Conservation (phyloP, 768 basidiomycete species). For the Amanita exitialis region DNA sequence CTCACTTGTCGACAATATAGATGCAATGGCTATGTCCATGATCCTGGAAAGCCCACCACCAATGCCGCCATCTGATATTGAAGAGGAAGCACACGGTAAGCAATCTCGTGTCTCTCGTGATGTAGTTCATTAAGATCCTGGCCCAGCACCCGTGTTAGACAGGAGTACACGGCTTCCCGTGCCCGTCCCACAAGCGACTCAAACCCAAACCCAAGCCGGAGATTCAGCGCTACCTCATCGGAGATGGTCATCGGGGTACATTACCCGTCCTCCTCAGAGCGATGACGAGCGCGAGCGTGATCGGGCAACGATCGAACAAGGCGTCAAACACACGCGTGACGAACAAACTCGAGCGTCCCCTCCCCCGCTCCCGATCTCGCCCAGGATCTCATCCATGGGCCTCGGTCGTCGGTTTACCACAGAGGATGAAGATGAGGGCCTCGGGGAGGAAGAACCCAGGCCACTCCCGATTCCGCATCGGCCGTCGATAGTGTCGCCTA, state of each 20-base stretch:
- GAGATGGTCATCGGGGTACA: background rate
- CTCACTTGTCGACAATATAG: background rate
- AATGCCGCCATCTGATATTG: background rate
- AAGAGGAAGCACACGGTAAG: background rate
- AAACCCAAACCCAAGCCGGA: background rate
- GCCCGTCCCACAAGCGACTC: background rate
- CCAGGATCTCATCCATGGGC: slow-evolving; percentile 1
- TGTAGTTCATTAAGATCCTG: background rate
- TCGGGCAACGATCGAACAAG: slow-evolving; percentile 3
- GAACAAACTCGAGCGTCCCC: slow-evolving; percentile 4
- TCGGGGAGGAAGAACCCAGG: background rate
- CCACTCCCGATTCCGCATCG: slow-evolving; percentile 1
- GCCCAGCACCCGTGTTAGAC: background rate
- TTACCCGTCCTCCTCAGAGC: background rate
- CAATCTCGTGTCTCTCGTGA: background rate
- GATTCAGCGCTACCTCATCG: background rate
- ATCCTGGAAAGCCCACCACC: background rate
- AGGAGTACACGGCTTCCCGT: background rate
- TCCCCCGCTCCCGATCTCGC: slow-evolving; percentile 9
- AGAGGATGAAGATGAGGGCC: background rate
- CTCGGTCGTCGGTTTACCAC: background rate
- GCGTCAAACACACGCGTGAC: slow-evolving; percentile 6
- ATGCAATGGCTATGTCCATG: slow-evolving; percentile 1
- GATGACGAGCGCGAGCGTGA: slow-evolving; percentile 11
- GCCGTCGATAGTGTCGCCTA: background rate